Base-by-base conservation (phyloP, 2,329 filamentous ascomycete genomes). In the Tolypocladium nubicola region DNA sequence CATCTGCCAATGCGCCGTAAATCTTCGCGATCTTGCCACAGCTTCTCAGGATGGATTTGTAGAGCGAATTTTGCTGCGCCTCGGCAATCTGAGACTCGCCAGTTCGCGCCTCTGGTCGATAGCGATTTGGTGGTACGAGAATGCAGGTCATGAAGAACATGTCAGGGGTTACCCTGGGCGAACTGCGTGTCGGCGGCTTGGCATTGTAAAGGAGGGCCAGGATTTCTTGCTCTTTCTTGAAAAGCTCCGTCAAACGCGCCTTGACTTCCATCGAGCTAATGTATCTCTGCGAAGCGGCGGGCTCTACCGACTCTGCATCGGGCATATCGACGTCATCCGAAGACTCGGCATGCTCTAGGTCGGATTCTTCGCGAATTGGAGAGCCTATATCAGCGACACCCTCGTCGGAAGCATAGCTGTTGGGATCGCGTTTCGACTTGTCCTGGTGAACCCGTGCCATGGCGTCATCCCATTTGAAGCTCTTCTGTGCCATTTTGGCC, bases 131-230 rank as follows among this genome's bases (percentile, higher is more conserved):
- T 2, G 95, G 91, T 0, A 99, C 90, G 16, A 97, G 78, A 55
- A 99, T 77, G 40, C 85, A 87, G 57, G 88, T 86, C 57, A 97
- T 79, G 74, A 99, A 99, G 74, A 99, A 97, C 86, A 97, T 96
- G 63, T 96, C 89, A 1, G 90, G 83, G 2, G 77, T 84, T n/a
- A 90, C 76, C 21, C 75, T 75, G 8, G 73, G 73, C 41, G 78
- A 73, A 57, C 79, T 82, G 68, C 83, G 85, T 5, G 79, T 76
- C 10, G 71, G 70, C 5, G 87, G 84, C 58, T 87, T 85, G 21
- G 89, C 87, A 67, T 86, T 88, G 73, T 97, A 99, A 5, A 99
- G 76, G n/a, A 97, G 78, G 19, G 85, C 80, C 49, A 99, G 71
- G 38, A 99, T 79, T 49, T 96, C 90, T 61, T 87, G 83, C 68